Evolutionary conservation across 257 asterid species (phyloP), one percentile per base, ranked within the genome.

Genomic region (Fraxinus pennsylvanica): DNA sequence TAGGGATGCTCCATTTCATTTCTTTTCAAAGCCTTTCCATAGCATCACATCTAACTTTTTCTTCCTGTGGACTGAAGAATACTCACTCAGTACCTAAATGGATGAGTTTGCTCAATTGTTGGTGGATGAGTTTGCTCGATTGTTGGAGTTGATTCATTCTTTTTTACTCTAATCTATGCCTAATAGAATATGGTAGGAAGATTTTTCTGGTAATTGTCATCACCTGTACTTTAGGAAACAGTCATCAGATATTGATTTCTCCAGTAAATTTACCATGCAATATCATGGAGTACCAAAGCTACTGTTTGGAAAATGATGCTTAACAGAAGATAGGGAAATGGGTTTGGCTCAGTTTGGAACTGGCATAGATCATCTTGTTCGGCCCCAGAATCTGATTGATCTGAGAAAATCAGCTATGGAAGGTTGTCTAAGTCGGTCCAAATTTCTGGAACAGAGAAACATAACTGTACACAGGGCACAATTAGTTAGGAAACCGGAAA

Each of bases 281-380:
- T 61, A 61, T 22, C 32, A 21, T 19, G 17, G 14, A 61, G n/a
- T 61, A 61, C 68, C 68, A 6, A 61, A 22, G 36, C 69, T 63
- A 61, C 27, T 61, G 69, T 63, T 22, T 63, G 69, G 35, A 63
- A 63, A 63, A 63, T 63, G 69, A 63, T 22, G 33, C 69, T 63
- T 25, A 27, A 22, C 17, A 63, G 14, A 13, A 9, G 67, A 59
- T 43, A 10, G 33, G 33, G 69, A 1, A 22, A 63, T 14, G 2
- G 69, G 69, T 25, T 54, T 25, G 35, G 27, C 10, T 63, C 35
- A 59, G 67, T 12, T 25, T 27, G 15, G 69, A 63, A 63, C 69
- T 63, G n/a, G 69, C n/a, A 63, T 13, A 27, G 1, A 22, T 7
- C 3, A 35, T 63, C 69, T 9, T 27, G 17, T 10, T 63, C 1